Conservation (phyloP, 129 eudicot species). For the Ambrosia artemisiifolia region DNA sequence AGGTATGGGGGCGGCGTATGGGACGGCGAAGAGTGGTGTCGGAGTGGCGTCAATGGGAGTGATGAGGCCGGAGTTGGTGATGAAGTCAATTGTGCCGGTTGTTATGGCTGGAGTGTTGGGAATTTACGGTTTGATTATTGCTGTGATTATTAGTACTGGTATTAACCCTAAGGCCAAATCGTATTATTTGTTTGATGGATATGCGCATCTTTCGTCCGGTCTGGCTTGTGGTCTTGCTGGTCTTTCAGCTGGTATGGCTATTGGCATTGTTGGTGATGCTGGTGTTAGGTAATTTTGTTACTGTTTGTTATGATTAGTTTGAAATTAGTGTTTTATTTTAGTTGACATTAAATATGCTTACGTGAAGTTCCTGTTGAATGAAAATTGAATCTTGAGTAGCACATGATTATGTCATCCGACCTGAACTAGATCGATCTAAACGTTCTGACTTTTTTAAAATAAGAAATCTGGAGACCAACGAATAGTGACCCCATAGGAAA, state of each 20-base stretch:
- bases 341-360: too few relatives aligned
- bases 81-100: slow-evolving; percentile 76
- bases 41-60: slow-evolving; percentile 86
- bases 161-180: slow-evolving; percentile 73
- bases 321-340: too few relatives aligned
- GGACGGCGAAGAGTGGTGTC: slow-evolving; percentile 82
- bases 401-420: too few relatives aligned
- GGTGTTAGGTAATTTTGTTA: slow-evolving; percentile 56
- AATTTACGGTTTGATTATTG: slow-evolving; percentile 44
- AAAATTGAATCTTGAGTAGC: too few relatives aligned
- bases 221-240: slow-evolving; percentile 95
- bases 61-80: slow-evolving; percentile 75
- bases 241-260: slow-evolving; percentile 91
- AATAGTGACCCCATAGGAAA: too few relatives aligned
- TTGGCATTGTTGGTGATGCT: slow-evolving; percentile 86
- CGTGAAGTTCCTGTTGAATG: too few relatives aligned
- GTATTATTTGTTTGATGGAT: slow-evolving; percentile 76
- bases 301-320: too few relatives aligned
- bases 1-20: slow-evolving; percentile 84
- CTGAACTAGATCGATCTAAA: too few relatives aligned
- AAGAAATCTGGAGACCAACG: too few relatives aligned
- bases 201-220: slow-evolving; percentile 84
- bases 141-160: slow-evolving; percentile 38
- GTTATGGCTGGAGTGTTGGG: slow-evolving; percentile 83
- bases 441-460: too few relatives aligned